These are phyloP conservation scores for Excoecaria cochinchinensis DNA, from an alignment of 345 rosid species.

Conservation along the genomic window DNA sequence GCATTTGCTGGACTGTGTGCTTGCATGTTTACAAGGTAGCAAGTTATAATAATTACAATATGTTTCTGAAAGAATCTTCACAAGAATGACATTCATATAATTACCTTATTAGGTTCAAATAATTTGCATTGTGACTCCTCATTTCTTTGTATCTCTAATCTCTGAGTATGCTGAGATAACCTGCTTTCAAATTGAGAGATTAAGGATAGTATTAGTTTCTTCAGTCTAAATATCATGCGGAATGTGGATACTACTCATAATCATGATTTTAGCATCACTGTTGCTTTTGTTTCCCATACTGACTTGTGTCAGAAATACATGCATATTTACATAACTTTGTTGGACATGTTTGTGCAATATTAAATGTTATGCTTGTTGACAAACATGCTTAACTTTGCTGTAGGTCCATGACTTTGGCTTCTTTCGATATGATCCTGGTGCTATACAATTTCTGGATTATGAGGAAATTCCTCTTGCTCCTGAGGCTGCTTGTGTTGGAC, in stretches of 20 bases:
- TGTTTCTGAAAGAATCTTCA: neutral
- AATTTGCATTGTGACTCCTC: neutral
- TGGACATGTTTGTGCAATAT: neutral
- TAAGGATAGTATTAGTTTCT: too few species aligned
- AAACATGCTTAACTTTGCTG: conserved; percentile 2
- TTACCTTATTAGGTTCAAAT: neutral
- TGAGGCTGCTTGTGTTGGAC: conserved; percentile 88
- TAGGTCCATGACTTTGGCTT: conserved; percentile 99
- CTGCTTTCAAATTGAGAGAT: neutral
- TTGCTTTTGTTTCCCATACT: neutral
- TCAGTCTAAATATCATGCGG: too few species aligned
- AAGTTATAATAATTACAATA: neutral
- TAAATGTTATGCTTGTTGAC: neutral
- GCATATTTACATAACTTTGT: neutral
- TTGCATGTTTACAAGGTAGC: neutral
- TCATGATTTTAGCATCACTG: neutral
- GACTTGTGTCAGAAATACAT: neutral
- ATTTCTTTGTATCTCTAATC: neutral
- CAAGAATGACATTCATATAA: neutral
- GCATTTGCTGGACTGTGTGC: neutral
- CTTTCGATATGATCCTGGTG: conserved; percentile 78
- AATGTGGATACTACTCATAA: neutral
- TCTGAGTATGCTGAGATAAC: neutral
- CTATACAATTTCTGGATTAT: conserved; percentile 70
- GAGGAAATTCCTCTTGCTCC: conserved; percentile 98